A percentile compares a stretch with the other conserved stretches of the same genome.
phyloP scores from a whole-genome alignment of 768 basidiomycete species.

The Hypholoma sublateritium region DNA sequence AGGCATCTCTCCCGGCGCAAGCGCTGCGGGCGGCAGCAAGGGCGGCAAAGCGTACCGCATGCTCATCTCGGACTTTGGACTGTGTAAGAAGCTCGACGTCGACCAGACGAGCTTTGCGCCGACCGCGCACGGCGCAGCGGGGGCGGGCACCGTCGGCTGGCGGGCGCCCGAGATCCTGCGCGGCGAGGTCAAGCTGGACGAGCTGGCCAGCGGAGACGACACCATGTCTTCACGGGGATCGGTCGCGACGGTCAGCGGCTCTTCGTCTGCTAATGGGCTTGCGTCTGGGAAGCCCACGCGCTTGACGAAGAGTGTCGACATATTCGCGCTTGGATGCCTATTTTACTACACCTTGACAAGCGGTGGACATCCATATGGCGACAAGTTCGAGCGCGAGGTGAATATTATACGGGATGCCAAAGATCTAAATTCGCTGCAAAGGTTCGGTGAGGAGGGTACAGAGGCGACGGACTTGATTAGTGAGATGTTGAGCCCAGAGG shows the following conservation, averaged over 20 bases:
- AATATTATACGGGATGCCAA: conserved; percentile 89
- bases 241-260: conserved; percentile 47
- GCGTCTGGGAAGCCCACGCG: conserved; percentile 52
- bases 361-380: conserved; percentile 93
- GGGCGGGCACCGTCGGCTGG: conserved; percentile 95
- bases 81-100: conserved; percentile 92
- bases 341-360: conserved; percentile 91
- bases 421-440: conserved; percentile 65
- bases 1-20: conserved; percentile 48
- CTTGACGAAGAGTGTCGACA: conserved; percentile 93
- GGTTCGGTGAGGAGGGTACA: conserved; percentile 91
- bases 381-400: conserved; percentile 88
- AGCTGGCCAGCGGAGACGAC: conserved; percentile 57
- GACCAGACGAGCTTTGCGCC: conserved; percentile 97
- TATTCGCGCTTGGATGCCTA: conserved; percentile 94
- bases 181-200: conserved; percentile 92
- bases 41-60: conserved; percentile 57
- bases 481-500: conserved; percentile 77
- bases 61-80: conserved; percentile 96
- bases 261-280: conserved; percentile 22
- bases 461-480: conserved; percentile 84
- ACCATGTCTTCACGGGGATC: conserved; percentile 70
- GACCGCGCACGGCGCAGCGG: conserved; percentile 85
- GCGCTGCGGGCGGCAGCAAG: conserved; percentile 29
- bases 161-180: conserved; percentile 94